Evolutionary conservation across 495 filamentous ascomycete genomes (phyloP).

Genomic region (Platismatia glauca): DNA sequence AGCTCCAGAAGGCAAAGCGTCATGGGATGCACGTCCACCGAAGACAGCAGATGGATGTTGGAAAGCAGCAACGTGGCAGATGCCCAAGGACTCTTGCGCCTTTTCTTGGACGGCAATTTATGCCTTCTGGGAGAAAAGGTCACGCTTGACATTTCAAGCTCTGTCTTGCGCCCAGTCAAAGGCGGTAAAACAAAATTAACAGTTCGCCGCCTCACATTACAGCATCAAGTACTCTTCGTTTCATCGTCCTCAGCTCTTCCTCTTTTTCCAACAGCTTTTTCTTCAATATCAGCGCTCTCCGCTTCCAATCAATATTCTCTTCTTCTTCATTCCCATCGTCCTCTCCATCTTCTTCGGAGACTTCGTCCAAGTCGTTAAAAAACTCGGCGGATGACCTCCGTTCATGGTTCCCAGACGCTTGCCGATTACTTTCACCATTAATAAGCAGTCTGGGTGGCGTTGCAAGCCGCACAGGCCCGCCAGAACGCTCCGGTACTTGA

Average conservation of each 20-base stretch:
- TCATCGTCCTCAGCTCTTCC: constrained; percentile 40
- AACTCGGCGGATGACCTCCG: constrained; percentile 27
- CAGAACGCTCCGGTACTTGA: constrained; percentile 69
- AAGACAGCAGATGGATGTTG: not conserved
- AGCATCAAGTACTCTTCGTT: constrained; percentile 47
- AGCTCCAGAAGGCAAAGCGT: not conserved
- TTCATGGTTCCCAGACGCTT: constrained; percentile 23
- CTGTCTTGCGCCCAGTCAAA: not conserved
- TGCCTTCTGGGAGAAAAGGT: not conserved
- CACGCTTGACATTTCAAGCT: not conserved
- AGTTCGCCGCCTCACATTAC: constrained; percentile 34
- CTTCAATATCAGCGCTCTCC: constrained; percentile 34
- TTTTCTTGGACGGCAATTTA: not conserved
- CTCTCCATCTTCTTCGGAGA: constrained; percentile 28
- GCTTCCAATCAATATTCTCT: constrained; percentile 21
- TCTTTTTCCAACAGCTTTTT: constrained; percentile 45
- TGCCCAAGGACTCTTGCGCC: not conserved
- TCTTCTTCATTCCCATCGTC: constrained; percentile 30
- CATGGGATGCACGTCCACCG: not conserved
- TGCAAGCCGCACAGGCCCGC: constrained; percentile 66
- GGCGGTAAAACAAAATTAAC: not conserved
- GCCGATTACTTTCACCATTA: constrained; percentile 49
- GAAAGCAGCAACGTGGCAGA: not conserved
- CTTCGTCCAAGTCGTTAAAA: constrained; percentile 22
- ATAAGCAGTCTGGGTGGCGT: constrained; percentile 64